These are phyloP conservation scores for Mitragyna speciosa DNA, from an alignment of 257 asterid genomes.

Conservation along the genomic window DNA sequence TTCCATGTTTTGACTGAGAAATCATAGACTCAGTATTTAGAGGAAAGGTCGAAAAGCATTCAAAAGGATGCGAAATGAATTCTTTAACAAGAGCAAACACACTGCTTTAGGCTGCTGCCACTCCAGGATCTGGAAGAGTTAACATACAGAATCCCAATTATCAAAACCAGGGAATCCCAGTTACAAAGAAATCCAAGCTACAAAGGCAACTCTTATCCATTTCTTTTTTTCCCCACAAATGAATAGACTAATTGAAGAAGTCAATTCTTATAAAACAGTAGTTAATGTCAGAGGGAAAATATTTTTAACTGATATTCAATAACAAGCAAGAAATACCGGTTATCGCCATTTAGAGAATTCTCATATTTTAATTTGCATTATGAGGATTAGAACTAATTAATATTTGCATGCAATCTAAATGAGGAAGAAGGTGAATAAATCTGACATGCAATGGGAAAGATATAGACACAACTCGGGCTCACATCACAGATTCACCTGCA, in stretches of 20 bases:
- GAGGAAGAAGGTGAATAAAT: background rate
- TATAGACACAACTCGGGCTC: background rate
- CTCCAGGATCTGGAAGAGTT: too few relatives aligned
- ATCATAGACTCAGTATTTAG: background rate
- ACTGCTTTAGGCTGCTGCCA: too few relatives aligned
- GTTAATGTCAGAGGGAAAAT: too few relatives aligned
- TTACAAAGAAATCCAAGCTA: too few relatives aligned
- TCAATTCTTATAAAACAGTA: too few relatives aligned
- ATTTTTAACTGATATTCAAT: too few relatives aligned
- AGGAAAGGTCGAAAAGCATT: background rate
- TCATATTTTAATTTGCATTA: background rate
- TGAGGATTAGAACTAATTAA: background rate
- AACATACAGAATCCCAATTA: too few relatives aligned
- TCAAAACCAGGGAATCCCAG: too few relatives aligned
- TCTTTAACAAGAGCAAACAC: background rate
- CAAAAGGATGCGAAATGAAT: background rate
- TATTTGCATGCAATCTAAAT: background rate
- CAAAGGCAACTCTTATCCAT: too few relatives aligned
- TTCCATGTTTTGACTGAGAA: background rate
- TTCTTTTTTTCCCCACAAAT: too few relatives aligned
- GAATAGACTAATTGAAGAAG: too few relatives aligned
- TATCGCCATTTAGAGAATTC: background rate
- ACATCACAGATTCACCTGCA: slow-evolving; percentile 55
- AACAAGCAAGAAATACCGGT: too few relatives aligned
- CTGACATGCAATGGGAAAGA: background rate